Base-by-base conservation (phyloP, 768 basidiomycete genomes). In the Russula sp. region DNA sequence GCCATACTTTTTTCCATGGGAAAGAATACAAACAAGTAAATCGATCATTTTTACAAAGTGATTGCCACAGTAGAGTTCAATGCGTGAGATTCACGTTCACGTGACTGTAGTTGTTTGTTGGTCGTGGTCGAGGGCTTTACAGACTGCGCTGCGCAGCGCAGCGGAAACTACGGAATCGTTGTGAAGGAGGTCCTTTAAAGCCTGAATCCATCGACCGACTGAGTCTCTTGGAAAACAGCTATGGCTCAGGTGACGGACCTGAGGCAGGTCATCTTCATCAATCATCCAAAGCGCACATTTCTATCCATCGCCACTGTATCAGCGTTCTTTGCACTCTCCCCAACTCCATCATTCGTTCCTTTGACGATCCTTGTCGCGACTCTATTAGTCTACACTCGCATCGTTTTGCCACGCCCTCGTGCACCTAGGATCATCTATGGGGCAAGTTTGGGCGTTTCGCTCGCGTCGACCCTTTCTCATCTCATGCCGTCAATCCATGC, bases 401-500 rank as follows among this genome's bases (percentile, higher is more conserved):
- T 65, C 5, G 43, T 66, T 56, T 41, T 65, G 5, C 65, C 63
- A 16, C 66, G 71, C 32, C 55, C 64, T 1, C 35, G 51, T 25
- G 62, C 53, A 2, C 50, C 46, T 5, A 38, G 56, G 1, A 51
- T 50, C 7, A 56, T 60, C 2, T 49, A 60, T n/a, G 52, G 60
- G 1, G 68, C 72, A 35, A 50, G 71, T 29, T 10, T 66, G 14
- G 43, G 66, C 20, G 49, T 74, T 29, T 67, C 75, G 0, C 39
- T 69, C 2, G 72, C 73, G 0, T 64, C 71, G 22, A 67, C 58
- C 22, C 35, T 70, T 11, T 68, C 70, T 3, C 71, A 75, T 50
- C 49, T 70, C 38, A 63, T 59, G 5, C 68, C 75, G 2, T 70
- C 75, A 2, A 35, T 71, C 3, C 68, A 79, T 53, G 86, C 88